Base-by-base conservation (phyloP, 805 yeast species). In the Zygosaccharomyces gambellarensis region DNA sequence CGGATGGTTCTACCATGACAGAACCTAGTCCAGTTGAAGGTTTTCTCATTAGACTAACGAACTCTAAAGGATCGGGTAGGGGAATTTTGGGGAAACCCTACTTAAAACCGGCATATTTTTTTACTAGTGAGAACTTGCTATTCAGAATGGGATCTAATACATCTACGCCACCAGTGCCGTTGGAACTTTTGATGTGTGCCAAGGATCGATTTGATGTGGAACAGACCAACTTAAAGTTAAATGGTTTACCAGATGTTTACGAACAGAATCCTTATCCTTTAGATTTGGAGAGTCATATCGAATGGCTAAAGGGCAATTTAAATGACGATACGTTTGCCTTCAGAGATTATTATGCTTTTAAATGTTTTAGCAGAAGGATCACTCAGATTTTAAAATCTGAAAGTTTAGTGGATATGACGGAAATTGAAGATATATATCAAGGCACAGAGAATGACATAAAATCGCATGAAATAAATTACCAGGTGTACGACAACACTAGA, bases 21-120 rank as follows among this genome's bases (percentile, higher is more conserved):
- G 95, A 85, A 60, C 97, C 97, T 0, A 46, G 69, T 0, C 83
- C 96, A 0, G 65, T 89, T 8, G 98, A 92, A 68, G 98, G 98
- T 0, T 90, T 86, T 62, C 64, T 90, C 19, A 69, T 79, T 2
- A 74, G 83, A 44, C 62, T 84, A 28, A 75, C 83, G 0, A 74
- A 79, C 39, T 72, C 77, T 49, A 61, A 65, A 5, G 88, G 88
- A 0, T 57, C 54, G 58, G 65, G 55, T 51, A 66, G 60, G 50
- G 66, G 46, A 11, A 43, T 60, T 11, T 49, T 73, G 8, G 60
- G 73, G 4, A 70, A 73, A 29, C 66, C 76, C 30, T 75, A 78
- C 47, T 75, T 75, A 55, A 80, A 77, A 48, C 66, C 83, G 39
- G 75, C 75, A 51, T 90, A 90, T 65, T 78, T 85, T 53, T 80